Evolutionary conservation across 345 rosid species (phyloP), one percentile per base, ranked within the genome.

Genomic region (Gossypium arboreum): DNA sequence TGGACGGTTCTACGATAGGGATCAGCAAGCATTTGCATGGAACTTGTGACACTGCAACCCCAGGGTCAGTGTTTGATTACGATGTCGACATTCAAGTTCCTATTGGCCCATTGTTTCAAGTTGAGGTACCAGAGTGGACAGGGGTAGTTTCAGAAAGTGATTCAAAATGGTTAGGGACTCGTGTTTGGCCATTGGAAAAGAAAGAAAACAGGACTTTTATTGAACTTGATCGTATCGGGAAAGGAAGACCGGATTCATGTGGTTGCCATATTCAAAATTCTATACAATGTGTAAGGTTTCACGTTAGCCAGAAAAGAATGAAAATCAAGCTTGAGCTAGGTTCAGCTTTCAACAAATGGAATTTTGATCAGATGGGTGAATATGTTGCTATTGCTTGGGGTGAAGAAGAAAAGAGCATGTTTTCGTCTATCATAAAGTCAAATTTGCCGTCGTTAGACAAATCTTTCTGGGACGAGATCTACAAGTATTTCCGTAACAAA

Each of bases 211-310:
- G 61, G 44, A 22, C 59, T 76, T 80, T 91, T n/a, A 81, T 93
- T 39, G 97, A 95, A 85, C 81, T 94, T 79, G 96, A 90, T 74
- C 94, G 84, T 2, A 91, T 95, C 48, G 99, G 99, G 45, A 93
- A 85, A 82, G 98, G 96, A 79, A 90, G 98, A 75, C 84, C 82
- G 73, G 92, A 89, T 73, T 73, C 84, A 63, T 93, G 99, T 78
- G 93, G 99, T 63, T 95, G 99, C 75, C 79, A 76, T 41, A 61
- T 73, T 75, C 88, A 69, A 64, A 89, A 83, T 74, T 95, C 99
- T 68, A 4, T 77, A 9, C 90, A 86, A 75, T 95, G 99, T 73
- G 86, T 91, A 50, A 87, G 88, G 72, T 95, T 90, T 85, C 99
- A 95, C 57, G 75, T 82, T 50, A 52, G 79, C 18, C 85, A 87